Evolutionary conservation across 2,329 filamentous ascomycete genomes (phyloP).

Genomic region (Metarhizium rileyi): DNA sequence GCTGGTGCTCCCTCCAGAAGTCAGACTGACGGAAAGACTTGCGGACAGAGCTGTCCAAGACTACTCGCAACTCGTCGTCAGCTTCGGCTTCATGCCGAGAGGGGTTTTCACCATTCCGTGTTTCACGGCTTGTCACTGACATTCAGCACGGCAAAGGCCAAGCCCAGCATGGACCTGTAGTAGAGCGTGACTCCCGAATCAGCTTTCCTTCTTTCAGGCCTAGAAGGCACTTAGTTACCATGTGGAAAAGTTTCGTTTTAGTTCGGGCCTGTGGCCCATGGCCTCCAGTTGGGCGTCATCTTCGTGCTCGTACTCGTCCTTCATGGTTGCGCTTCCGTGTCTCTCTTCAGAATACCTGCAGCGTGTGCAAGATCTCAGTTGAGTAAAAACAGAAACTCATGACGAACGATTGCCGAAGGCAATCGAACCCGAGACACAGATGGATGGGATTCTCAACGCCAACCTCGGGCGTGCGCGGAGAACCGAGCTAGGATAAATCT

Average conservation of each 20-base stretch:
- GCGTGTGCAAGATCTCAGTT: not conserved
- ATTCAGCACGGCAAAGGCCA: slow-evolving; percentile 38
- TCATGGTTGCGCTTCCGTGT: slow-evolving; percentile 7
- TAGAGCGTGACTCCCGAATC: not conserved
- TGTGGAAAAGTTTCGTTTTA: slow-evolving; percentile 17
- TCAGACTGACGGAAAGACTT: slow-evolving; percentile 40
- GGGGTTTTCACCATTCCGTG: no score
- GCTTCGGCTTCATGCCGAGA: not conserved
- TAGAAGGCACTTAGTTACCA: slow-evolving; percentile 7
- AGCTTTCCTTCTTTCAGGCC: not conserved
- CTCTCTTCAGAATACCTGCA: not conserved
- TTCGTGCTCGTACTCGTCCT: slow-evolving; percentile 8
- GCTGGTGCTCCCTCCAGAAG: slow-evolving; percentile 56
- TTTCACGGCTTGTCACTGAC: slow-evolving; percentile 9
- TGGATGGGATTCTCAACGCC: no score
- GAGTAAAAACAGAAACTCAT: no score
- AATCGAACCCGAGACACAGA: no score
- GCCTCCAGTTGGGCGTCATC: slow-evolving; percentile 17
- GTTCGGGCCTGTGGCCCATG: slow-evolving; percentile 15
- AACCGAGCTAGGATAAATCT: not conserved
- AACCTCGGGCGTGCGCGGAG: slow-evolving; percentile 1
- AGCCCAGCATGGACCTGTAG: slow-evolving; percentile 27
- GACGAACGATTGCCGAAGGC: not conserved
- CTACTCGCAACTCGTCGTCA: slow-evolving; percentile 3
- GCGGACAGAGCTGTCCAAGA: slow-evolving; percentile 37